These are phyloP conservation scores for Boletellus ananas DNA, from an alignment of 768 basidiomycete species.

Conservation along the genomic window DNA sequence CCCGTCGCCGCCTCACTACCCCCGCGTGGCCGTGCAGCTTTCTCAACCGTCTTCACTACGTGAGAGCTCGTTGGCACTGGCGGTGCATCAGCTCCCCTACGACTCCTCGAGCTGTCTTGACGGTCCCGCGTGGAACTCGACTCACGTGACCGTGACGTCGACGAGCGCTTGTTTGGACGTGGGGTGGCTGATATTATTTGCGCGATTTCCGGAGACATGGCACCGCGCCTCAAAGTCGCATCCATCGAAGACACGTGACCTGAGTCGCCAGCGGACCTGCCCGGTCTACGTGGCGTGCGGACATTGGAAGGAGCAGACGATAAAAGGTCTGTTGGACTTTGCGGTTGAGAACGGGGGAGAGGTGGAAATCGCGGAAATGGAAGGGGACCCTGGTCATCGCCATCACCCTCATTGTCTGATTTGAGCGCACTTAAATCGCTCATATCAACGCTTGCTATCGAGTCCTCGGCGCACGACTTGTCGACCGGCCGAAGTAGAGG, in stretches of 20 bases:
- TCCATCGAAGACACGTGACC: slow-evolving; percentile 13
- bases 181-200: slow-evolving; percentile 39
- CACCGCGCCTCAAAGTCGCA: slow-evolving; percentile 9
- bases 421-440: slow-evolving; percentile 31
- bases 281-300: slow-evolving; percentile 24
- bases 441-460: slow-evolving; percentile 29
- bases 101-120: slow-evolving; percentile 13
- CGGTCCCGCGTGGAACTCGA: slow-evolving; percentile 15
- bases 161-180: slow-evolving; percentile 30
- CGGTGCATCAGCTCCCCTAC: slow-evolving; percentile 6
- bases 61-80: slow-evolving; percentile 10
- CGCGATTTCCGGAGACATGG: slow-evolving; percentile 37
- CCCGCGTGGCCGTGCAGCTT: background rate
- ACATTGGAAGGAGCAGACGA: slow-evolving; percentile 13
- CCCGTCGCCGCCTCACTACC: background rate
- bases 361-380: slow-evolving; percentile 27
- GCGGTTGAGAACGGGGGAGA: slow-evolving; percentile 16
- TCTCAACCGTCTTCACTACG: background rate
- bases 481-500: slow-evolving; percentile 1
- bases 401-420: slow-evolving; percentile 26
- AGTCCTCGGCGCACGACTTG: slow-evolving; percentile 17
- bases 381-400: slow-evolving; percentile 20
- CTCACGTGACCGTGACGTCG: slow-evolving; percentile 22
- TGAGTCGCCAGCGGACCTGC: slow-evolving; percentile 13
- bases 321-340: slow-evolving; percentile 4